These are phyloP conservation scores for Plasmodium vivax DNA, from an alignment of 169 alveolate species.

Conservation along the genomic window DNA sequence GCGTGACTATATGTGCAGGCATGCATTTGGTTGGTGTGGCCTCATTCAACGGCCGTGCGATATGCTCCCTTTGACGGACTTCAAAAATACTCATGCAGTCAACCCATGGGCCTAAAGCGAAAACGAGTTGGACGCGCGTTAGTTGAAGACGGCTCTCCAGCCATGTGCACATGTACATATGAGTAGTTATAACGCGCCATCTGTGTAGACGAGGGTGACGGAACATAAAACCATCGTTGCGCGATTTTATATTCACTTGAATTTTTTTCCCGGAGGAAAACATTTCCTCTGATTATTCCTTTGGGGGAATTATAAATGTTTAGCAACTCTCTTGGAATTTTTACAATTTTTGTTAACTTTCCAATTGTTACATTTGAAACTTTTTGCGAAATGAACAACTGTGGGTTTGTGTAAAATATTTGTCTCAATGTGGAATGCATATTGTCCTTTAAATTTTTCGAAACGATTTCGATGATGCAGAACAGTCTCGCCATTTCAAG, in stretches of 20 bases:
- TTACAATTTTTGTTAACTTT: constrained; percentile 71
- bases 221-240: neutral
- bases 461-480: constrained; percentile 43
- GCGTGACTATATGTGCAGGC: neutral
- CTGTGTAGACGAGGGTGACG: neutral
- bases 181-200: neutral
- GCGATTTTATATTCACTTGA: constrained; percentile 9
- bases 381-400: constrained; percentile 72
- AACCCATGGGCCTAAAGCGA: constrained; percentile 55
- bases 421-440: constrained; percentile 74
- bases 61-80: neutral
- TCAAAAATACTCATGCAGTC: constrained; percentile 71
- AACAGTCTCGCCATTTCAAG: constrained; percentile 53
- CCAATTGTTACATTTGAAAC: constrained; percentile 72
- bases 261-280: constrained; percentile 44
- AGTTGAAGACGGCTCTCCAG: neutral
- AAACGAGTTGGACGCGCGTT: neutral
- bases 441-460: constrained; percentile 24
- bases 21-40: neutral
- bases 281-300: constrained; percentile 76
- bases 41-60: neutral
- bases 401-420: constrained; percentile 76
- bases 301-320: constrained; percentile 76
- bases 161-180: neutral
- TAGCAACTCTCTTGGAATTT: constrained; percentile 74